Base-by-base conservation (phyloP, 768 basidiomycete species). In the Xerocomus brunneocitrinus region DNA sequence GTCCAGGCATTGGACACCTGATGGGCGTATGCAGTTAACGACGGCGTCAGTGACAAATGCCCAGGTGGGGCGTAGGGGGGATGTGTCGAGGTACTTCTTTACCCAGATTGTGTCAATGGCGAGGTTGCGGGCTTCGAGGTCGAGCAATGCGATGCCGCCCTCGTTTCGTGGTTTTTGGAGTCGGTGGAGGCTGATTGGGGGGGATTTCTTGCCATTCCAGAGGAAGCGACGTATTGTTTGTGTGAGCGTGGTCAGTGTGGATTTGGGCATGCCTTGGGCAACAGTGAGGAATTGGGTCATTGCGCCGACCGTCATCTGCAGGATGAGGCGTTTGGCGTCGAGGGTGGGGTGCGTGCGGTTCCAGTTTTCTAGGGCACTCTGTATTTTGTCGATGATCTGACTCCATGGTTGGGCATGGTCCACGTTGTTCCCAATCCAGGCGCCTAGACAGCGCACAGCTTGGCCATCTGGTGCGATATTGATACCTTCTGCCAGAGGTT, bases 281-380 rank as follows among this genome's bases (percentile, higher is more conserved):
- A 55, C 57, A 0, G 65, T 64, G 0, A 71, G 61, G 58, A 67
- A 73, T 53, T 73, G 71, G 0, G 69, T 64, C 52, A 62, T 59
- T 0, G 62, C 66, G 0, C 67, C 67, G 0, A 67, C 45, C 0
- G 46, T 43, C 43, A 66, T 61, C 39, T 71, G 66, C 0, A 65
- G 22, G 0, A 69, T 66, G 0, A 63, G 41, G 1, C 41, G 7
- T 9, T 55, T 52, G 0, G 58, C 60, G 0, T 61, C 54, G 0
- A 70, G 34, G 0, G 68, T 65, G 0, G 69, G 69, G 7, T 53
- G 12, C 0, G 34, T 16, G 34, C 24, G 25, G 0, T 36, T 34
- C 64, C 67, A 71, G 10, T 19, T 13, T 1, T 51, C 28, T 0
- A 70, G 55, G 0, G 3, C 13, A 0, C 8, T 19, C 0, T 64